A percentile compares a stretch with the other conserved stretches of the same genome.
phyloP scores from a whole-genome alignment of 768 basidiomycete genomes.

The Psilocybe subaeruginosa region DNA sequence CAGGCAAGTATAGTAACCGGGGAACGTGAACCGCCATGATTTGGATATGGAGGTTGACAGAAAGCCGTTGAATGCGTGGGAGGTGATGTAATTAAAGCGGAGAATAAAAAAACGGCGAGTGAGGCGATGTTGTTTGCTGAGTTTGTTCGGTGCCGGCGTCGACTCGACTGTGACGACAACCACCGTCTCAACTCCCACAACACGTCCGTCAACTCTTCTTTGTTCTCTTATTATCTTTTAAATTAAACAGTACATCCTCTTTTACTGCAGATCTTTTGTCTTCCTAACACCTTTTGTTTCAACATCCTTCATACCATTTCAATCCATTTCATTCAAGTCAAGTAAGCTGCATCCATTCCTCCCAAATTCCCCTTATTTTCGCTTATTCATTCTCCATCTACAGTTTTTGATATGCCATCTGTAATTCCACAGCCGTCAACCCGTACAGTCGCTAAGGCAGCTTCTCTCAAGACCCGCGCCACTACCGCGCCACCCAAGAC shows the following conservation, averaged over 20 bases:
- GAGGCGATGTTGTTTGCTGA: conserved; percentile 23
- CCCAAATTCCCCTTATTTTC: not conserved
- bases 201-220: conserved; percentile 11
- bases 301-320: conserved; percentile 26
- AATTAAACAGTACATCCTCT: conserved; percentile 13
- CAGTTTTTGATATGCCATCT: conserved; percentile 45
- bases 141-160: conserved; percentile 32
- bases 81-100: conserved; percentile 15
- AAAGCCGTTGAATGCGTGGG: conserved; percentile 2
- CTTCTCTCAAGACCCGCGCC: conserved; percentile 36
- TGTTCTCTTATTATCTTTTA: conserved; percentile 11
- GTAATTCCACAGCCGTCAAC: conserved; percentile 37
- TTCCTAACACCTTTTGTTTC: conserved; percentile 20
- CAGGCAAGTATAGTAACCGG: conserved; percentile 3
- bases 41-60: not conserved
- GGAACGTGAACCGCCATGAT: conserved; percentile 20
- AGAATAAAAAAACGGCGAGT: conserved; percentile 24
- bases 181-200: conserved; percentile 20
- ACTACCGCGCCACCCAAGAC: conserved; percentile 37
- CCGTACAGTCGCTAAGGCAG: conserved; percentile 31
- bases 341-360: conserved; percentile 17
- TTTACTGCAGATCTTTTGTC: conserved; percentile 2
- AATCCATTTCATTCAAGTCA: conserved; percentile 37
- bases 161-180: conserved; percentile 29
- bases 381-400: not conserved